Base-by-base conservation (phyloP, 371 early-diverging fungal genomes). In the Mucor lusitanicus region DNA sequence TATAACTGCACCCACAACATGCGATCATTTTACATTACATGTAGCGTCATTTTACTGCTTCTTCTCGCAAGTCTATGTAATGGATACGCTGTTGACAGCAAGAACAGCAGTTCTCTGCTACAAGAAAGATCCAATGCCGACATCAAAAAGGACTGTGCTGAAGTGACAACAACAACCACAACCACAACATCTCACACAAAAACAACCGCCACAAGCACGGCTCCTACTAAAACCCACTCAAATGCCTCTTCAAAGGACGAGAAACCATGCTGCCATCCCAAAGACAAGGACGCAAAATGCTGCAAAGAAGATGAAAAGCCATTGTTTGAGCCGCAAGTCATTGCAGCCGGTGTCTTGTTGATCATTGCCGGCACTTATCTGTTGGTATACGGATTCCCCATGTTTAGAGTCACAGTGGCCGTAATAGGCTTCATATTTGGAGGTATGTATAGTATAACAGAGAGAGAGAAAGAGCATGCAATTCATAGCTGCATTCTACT, bases 381-480 rank as follows among this genome's bases (percentile, higher is more conserved):
- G 2, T 39, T 74, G 39, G 44, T 56, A 4, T 37, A 42, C 6
- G 71, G 70, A 1, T 81, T 76, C 54, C 67, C 64, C 2, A 64
- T 69, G 25, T 81, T 78, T 68, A 71, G 64, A 27, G 25, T 70
- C 23, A 74, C 79, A 0, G 61, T 78, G 42, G 71, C 39, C 6
- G 19, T 67, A 6, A 50, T 61, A 19, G 78, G 81, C 7, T 68
- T 76, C 21, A 27, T 71, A 3, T 28, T 72, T 15, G 81, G 78
- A 28, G 44, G 81, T 77, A 63, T 17, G 40, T 40, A 1, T 17
- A 5, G 3, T 17, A 40, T 17, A 17, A 7, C 1, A 33, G 7
- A 33, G 12, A 12, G 37, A 35, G 37, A 12, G 37, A 12, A 12
- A 35, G 37, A 35, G 11, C 8, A 8, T 33, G 33, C 33, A 30